Evolutionary conservation across 2,329 filamentous ascomycete genomes (phyloP), one percentile per base, ranked within the genome.

Genomic region (Xylaria sp.): DNA sequence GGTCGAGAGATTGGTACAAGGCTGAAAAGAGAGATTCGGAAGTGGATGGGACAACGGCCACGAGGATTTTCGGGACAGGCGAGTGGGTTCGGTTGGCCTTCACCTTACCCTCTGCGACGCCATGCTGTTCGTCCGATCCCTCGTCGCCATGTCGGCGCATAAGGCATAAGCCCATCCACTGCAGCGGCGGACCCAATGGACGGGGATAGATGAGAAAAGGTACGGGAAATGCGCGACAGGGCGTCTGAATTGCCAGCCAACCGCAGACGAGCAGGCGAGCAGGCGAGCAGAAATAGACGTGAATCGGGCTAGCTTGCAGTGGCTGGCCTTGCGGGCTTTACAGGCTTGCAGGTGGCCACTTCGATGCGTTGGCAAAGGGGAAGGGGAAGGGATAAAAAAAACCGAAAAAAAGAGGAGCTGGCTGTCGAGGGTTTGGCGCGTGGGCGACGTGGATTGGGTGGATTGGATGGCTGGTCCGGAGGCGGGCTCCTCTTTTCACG

Each of bases 401-500:
- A 61, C 55, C 23, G 50, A 64, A 68, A 70, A 70, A 70, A 72
- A 72, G 70, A 72, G 68, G 68, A 70, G 68, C 50, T 46, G 57
- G 53, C 45, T 41, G 18, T 30, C 52, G 60, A 63, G 53, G 64
- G 59, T 60, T 66, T 70, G 72, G 76, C 56, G 70, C 76, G 77
- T 77, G 76, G 76, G 74, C 73, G 72, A 71, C 67, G 72, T 69
- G 73, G 76, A 77, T 77, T 76, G 76, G 76, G 63, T 63, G 71
- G 72, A 75, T 65, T 56, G 53, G 34, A 74, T 55, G 67, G 65
- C 25, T 57, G 57, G 60, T 52, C 30, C 28, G 41, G 70, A 72
- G 69, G 72, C 68, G 67, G 70, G 59, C 68, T 73, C 68, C 71
- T 65, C 68, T 68, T 65, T 65, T 60, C 62, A 68, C 66, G 55